Percentiles rank a stretch among this genome's conserved stretches.
Evolutionary conservation across 805 yeast species (phyloP).

Genomic region (Yarrowia sp.): DNA sequence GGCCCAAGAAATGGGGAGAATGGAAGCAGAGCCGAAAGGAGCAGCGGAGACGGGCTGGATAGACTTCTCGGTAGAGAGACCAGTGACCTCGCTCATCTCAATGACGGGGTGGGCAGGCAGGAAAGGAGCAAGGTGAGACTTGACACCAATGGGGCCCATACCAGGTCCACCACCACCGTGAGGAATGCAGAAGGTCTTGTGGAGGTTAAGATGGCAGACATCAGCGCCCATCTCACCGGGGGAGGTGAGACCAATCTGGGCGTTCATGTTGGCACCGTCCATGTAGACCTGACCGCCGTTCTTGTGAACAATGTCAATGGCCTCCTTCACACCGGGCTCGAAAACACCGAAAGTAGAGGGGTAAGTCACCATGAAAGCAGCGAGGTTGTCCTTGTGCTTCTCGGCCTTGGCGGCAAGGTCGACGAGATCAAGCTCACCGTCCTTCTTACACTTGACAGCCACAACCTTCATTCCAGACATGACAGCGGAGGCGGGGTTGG

Average conservation of each 20-base stretch:
- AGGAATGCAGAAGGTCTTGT: slow-evolving; percentile 96
- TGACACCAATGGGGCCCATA: slow-evolving; percentile 97
- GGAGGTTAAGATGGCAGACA: slow-evolving; percentile 95
- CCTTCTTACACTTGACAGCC: slow-evolving; percentile 81
- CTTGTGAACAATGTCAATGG: slow-evolving; percentile 82
- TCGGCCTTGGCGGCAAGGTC: slow-evolving; percentile 78
- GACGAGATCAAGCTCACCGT: slow-evolving; percentile 84
- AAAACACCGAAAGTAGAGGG: slow-evolving; percentile 97
- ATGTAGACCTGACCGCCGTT: slow-evolving; percentile 95
- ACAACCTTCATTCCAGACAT: slow-evolving; percentile 96
- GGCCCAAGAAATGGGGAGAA: slow-evolving; percentile 91
- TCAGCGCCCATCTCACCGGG: slow-evolving; percentile 99
- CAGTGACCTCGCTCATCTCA: slow-evolving; percentile 56
- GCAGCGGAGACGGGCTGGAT: slow-evolving; percentile 88
- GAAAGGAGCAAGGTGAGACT: slow-evolving; percentile 75
- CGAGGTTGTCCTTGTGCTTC: slow-evolving; percentile 71
- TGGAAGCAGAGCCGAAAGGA: slow-evolving; percentile 94
- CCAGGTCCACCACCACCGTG: slow-evolving; percentile 99
- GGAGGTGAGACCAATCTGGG: slow-evolving; percentile 95
- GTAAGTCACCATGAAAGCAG: slow-evolving; percentile 95
- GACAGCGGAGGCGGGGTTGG: slow-evolving; percentile 98
- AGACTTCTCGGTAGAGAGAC: slow-evolving; percentile 43
- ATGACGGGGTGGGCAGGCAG: slow-evolving; percentile 80
- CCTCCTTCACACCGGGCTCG: slow-evolving; percentile 87
- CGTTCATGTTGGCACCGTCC: slow-evolving; percentile 99